phyloP scores from a whole-genome alignment of 208 protist genomes.

The Leishmania major region DNA sequence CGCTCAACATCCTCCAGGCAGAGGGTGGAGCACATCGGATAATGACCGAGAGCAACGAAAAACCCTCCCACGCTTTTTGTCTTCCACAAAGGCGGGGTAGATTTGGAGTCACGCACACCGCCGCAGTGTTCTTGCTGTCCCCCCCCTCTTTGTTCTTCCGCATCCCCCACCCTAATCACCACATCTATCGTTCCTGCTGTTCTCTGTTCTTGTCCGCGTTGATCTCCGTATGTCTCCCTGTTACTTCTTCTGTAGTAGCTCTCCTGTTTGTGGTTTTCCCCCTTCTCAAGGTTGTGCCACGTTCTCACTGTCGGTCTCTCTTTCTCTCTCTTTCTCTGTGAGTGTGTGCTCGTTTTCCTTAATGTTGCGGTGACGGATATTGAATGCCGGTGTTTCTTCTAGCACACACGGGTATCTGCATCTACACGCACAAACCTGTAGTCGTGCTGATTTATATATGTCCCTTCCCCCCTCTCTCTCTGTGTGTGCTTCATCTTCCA shows the following conservation, averaged over 20 bases:
- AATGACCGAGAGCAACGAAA: background rate
- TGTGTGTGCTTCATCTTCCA: slow-evolving; percentile 4
- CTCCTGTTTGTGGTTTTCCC: background rate
- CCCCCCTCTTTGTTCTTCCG: background rate
- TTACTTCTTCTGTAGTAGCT: background rate
- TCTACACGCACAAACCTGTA: background rate
- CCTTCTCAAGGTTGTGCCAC: background rate
- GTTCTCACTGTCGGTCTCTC: background rate
- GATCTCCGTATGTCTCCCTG: background rate
- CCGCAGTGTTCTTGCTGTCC: background rate
- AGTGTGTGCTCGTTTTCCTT: background rate
- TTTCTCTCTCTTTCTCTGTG: too few species aligned
- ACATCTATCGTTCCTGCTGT: background rate
- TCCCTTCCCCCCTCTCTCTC: background rate
- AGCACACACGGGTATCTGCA: too few species aligned
- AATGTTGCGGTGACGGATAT: too few species aligned
- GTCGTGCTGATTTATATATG: background rate
- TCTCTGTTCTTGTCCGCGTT: background rate
- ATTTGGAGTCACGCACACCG: background rate
- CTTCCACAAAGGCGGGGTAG: background rate
- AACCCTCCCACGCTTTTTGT: background rate
- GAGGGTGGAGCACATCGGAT: background rate
- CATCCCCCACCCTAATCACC: background rate
- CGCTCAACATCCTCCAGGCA: background rate
- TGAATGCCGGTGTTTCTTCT: too few species aligned